Base-by-base conservation (phyloP, 2,329 filamentous ascomycete genomes). In the Juglanconis sp. region DNA sequence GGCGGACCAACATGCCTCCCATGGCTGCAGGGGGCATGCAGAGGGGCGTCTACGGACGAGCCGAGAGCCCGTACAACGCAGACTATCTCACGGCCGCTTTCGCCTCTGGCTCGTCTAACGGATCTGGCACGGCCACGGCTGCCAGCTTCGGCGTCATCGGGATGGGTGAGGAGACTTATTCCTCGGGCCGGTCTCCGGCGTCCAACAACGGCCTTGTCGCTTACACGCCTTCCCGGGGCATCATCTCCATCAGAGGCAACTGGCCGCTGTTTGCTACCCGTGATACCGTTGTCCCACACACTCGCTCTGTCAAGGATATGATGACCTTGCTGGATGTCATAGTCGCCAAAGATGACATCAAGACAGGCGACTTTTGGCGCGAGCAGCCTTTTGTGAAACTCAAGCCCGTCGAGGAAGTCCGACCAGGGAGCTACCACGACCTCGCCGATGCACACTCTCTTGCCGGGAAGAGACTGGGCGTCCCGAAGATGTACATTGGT, bases 11-110 rank as follows among this genome's bases (percentile, higher is more conserved):
- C 59, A 84, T 86, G 78, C 83, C 81, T 0, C 79, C 83, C 0
- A 84, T 86, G 81, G 83, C 83, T 10, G 78, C 79, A 30, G 82
- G 82, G 0, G 83, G 84, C 0, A 84, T 83, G 76, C 82, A 85
- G 61, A 73, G 83, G 7, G 83, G 83, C 0, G 63, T 82, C 0
- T 84, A 84, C 61, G 83, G 83, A 0, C 74, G 83, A 2, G 80
- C 83, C 0, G 82, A 85, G 65, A 81, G 76, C 31, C 82, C 83
- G 0, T 86, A 86, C 65, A 85, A 85, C 54, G 57, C 67, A 0
- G 73, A 79, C 0, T 86, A 81, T 54, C 71, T 84, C 2, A 76
- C 82, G 0, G 81, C 81, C 3, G 83, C 81, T 0, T 85, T 80
- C 66, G 81, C 78, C 0, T 85, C 83, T 0, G 83, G 83, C 0